Evolutionary conservation across 2,329 filamentous ascomycete species (phyloP), one percentile per base, ranked within the genome.

Genomic region (Fonsecaea monophora): DNA sequence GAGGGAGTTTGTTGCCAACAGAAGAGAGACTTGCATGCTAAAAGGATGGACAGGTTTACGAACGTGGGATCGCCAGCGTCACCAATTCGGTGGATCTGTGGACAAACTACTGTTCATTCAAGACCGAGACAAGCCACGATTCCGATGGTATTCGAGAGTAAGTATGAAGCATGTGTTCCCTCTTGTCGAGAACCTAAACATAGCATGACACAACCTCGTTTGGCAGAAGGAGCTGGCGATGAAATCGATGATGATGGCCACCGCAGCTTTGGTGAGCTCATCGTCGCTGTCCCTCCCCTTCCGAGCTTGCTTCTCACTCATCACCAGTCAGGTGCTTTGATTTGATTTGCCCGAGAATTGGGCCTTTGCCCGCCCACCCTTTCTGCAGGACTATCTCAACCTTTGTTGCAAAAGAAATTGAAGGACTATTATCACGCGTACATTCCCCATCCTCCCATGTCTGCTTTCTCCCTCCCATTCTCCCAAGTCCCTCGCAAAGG

Each of bases 91-190:
- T 97, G 75, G 95, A 99, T 78, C 85, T 99, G 67, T 99, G 95
- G 95, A 91, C 92, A 61, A 94, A 96, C 75, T 99, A 97, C 83
- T 98, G 94, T 83, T 87, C 89, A 75, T 98, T 98, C 87, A 98
- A 98, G 80, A 93, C 95, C 82, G 93, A 98, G 78, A 98, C 95
- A 65, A 95, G 92, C 74, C 95, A 99, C 82, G 93, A 96, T 78
- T 87, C 92, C 75, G 92, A 96, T 78, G 86, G 96, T 80, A 96
- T 97, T 83, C 90, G 95, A 96, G 95, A 98, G 95, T 99, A 97
- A 98, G 95, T 98, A 86, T 83, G 77, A 80, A 82, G 82, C 78
- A 79, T 77, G 77, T 89, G 89, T 89, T 85, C 85, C 84, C 85
- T 88, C 85, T 85, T 83, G 86, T 89, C 86, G 64, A 66, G 64